Evolutionary conservation across 2,329 filamentous ascomycete genomes (phyloP).

Genomic region (Aphanocladium album): DNA sequence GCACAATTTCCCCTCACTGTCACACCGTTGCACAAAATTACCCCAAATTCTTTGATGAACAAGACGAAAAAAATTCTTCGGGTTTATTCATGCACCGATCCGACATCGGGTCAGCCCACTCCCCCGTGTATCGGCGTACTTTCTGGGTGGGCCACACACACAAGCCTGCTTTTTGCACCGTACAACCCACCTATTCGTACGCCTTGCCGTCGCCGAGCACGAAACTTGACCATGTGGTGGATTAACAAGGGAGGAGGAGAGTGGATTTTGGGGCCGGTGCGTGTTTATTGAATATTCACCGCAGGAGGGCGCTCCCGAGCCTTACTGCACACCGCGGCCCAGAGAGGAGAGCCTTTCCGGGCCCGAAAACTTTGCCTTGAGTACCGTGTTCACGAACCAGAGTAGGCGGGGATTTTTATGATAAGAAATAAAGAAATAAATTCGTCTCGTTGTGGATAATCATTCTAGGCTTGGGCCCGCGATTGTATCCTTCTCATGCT

Average conservation of each 20-base stretch:
- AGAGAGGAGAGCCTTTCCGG: too few relatives aligned
- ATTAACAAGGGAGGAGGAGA: neutral
- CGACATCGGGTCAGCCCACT: neutral
- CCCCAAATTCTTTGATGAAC: too few relatives aligned
- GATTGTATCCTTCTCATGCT: conserved; percentile 10
- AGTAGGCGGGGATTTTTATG: too few relatives aligned
- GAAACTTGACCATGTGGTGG: neutral
- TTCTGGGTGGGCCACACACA: too few relatives aligned
- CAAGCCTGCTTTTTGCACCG: neutral
- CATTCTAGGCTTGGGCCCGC: conserved; percentile 11
- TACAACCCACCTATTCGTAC: too few relatives aligned
- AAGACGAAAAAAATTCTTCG: too few relatives aligned
- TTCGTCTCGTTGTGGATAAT: neutral
- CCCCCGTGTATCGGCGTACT: neutral
- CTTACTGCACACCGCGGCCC: neutral
- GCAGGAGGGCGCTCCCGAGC: neutral
- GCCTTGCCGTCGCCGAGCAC: too few relatives aligned
- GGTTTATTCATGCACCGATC: neutral
- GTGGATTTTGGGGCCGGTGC: neutral
- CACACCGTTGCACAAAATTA: too few relatives aligned
- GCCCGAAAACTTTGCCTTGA: too few relatives aligned
- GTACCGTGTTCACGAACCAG: too few relatives aligned
- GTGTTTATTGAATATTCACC: neutral
- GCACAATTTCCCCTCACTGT: too few relatives aligned
- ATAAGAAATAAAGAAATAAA: neutral